Conservation (phyloP, 768 basidiomycete genomes). For the Agrocybe praecox region DNA sequence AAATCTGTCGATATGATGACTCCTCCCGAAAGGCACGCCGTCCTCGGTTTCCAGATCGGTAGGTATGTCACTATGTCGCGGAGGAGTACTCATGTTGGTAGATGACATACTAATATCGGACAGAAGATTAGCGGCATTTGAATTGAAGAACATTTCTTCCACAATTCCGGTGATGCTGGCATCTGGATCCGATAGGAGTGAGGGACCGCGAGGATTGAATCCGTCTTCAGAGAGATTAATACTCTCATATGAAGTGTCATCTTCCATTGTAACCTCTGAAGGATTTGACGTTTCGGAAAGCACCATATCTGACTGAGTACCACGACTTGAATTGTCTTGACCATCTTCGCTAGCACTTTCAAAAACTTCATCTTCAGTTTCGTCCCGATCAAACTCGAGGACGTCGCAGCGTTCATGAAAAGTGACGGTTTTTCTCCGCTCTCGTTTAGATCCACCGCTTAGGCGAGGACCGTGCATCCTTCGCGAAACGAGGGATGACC, state of each 20-base stretch:
- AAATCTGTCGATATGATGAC: constrained; percentile 60
- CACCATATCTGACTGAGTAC: constrained; percentile 33
- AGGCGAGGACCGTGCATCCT: constrained; percentile 78
- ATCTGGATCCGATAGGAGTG: constrained; percentile 45
- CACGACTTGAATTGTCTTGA: constrained; percentile 21
- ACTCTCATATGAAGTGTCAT: constrained; percentile 47
- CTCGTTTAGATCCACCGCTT: constrained; percentile 49
- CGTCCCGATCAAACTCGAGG: constrained; percentile 73
- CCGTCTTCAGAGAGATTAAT: constrained; percentile 44
- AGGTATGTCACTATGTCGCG: constrained; percentile 45
- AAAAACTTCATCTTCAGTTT: constrained; percentile 27
- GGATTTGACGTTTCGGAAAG: constrained; percentile 35
- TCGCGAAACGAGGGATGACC: constrained; percentile 70
- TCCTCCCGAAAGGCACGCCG: constrained; percentile 64
- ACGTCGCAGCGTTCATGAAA: constrained; percentile 84
- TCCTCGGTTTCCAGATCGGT: constrained; percentile 63
- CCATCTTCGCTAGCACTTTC: constrained; percentile 27
- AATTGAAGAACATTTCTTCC: constrained; percentile 63
- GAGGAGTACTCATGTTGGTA: constrained; percentile 40
- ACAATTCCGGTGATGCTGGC: constrained; percentile 73
- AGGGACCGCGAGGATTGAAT: constrained; percentile 32
- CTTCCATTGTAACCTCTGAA: constrained; percentile 19
- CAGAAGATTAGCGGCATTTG: constrained; percentile 27
- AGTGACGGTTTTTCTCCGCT: constrained; percentile 75
- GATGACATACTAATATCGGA: constrained; percentile 22